Evolutionary conservation across 2,329 filamentous ascomycete species (phyloP), one percentile per base, ranked within the genome.

Genomic region (Pseudogymnoascus sp.): DNA sequence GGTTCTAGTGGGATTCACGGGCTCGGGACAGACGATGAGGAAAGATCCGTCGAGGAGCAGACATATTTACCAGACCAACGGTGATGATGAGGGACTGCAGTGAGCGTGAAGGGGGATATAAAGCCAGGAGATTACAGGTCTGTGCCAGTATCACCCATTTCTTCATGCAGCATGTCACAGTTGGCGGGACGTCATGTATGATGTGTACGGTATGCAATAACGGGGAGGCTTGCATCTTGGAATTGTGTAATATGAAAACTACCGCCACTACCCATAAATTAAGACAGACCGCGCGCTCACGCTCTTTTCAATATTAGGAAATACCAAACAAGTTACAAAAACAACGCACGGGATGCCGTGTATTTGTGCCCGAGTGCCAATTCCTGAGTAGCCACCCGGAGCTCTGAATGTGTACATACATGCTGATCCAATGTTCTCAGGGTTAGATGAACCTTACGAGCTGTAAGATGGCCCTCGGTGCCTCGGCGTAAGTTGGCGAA

Each of bases 11-110:
- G 94, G 94, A 35, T 97, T 99, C 71, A 96, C 91, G 7, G 94
- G 94, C 64, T 97, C 92, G 60, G 94, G 94, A 63, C 91, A 96
- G 75, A 83, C 88, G 67, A 97, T 97, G 94, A 89, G 92, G 68
- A 97, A 96, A 75, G 94, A 97, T 72, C 85, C 86, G 57, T 86
- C 87, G 64, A 83, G 92, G 70, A 88, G 84, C 72, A 87, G 91
- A 69, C 91, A 96, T 72, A 87, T 94, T 67, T 95, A 96, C 74
- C 86, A 93, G 74, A 81, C 86, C 68, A 86, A 83, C 70, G 87
- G 89, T 61, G 88, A 92, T 63, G 79, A 89, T 70, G 88, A 89
- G 47, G 65, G 65, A 7, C 67, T 67, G 61, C 61, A 63, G 50
- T 64, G 62, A 59, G 33, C 20, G 47, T 20, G 47, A 3, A 18